These are phyloP conservation scores for Penicillium sp. DNA, from an alignment of 2,329 filamentous ascomycete genomes.

Conservation along the genomic window DNA sequence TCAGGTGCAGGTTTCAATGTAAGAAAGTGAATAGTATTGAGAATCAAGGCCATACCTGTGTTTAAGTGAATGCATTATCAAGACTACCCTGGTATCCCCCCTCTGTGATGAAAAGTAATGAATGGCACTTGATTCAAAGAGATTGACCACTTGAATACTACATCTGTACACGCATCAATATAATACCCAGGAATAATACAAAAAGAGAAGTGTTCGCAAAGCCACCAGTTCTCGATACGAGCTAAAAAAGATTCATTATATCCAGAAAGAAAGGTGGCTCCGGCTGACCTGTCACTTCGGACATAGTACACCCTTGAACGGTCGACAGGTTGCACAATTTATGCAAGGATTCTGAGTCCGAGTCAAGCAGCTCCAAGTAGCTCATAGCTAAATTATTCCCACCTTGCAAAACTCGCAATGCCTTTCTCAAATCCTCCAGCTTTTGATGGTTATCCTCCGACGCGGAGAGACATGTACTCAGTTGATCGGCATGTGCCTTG, in stretches of 20 bases:
- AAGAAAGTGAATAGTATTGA: background rate
- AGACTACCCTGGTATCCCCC: too few species aligned
- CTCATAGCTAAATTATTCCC: conserved; percentile 4
- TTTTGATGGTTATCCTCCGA: conserved; percentile 3
- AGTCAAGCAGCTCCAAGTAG: conserved; percentile 3
- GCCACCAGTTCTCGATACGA: accelerated
- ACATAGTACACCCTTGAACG: background rate
- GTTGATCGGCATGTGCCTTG: conserved; percentile 3
- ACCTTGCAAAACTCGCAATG: conserved; percentile 1
- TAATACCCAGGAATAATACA: background rate
- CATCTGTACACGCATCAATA: background rate
- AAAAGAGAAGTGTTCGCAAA: too few species aligned
- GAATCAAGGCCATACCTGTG: accelerated
- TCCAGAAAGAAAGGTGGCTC: conserved; percentile 1
- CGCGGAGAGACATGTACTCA: background rate
- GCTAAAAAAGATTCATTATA: background rate
- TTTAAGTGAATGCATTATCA: background rate
- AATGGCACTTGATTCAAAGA: too few species aligned
- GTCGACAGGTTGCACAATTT: background rate
- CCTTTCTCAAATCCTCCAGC: conserved; percentile 1
- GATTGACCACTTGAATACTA: background rate
- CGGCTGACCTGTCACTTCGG: background rate
- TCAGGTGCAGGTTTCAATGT: too few species aligned
- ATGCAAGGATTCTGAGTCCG: background rate
- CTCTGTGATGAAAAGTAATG: background rate